Evolutionary conservation across 306 rosid species (phyloP).

Genomic region (Luffa acutangula): DNA sequence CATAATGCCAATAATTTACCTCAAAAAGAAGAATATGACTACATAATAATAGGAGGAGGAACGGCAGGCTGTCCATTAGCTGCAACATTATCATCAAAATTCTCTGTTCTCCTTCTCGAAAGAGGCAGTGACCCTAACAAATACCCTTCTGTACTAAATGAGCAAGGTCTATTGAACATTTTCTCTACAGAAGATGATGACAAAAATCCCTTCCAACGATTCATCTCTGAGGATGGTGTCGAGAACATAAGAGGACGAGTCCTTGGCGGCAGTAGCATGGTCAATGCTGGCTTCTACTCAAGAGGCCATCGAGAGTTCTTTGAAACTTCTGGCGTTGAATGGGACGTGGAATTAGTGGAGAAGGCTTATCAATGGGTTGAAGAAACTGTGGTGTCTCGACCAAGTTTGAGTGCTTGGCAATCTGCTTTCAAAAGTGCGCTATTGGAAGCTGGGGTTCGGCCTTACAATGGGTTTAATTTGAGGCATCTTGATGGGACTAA

Average conservation of each 20-base stretch:
- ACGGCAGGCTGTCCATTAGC: conserved; percentile 29
- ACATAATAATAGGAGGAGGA: conserved; percentile 28
- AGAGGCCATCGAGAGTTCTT: conserved; percentile 11
- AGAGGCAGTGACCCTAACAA: conserved; percentile 10
- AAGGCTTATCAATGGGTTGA: conserved; percentile 19
- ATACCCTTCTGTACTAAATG: neutral
- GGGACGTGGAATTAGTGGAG: conserved; percentile 14
- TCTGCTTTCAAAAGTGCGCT: neutral
- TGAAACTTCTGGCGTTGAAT: neutral
- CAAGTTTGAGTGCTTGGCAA: neutral
- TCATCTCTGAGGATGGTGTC: conserved; percentile 17
- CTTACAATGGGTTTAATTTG: conserved; percentile 8
- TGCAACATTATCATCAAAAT: conserved; percentile 18
- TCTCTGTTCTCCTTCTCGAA: conserved; percentile 19
- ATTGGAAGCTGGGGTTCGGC: conserved; percentile 8
- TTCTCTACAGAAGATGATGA: neutral
- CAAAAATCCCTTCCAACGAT: neutral
- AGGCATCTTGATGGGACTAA: conserved; percentile 8
- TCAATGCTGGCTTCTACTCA: conserved; percentile 10
- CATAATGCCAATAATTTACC: conserved; percentile 9
- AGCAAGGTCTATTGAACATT: neutral
- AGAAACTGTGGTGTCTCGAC: neutral
- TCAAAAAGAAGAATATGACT: conserved; percentile 11
- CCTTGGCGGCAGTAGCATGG: conserved; percentile 19
- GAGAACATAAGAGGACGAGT: conserved; percentile 12